Percentiles rank a stretch among this genome's conserved stretches.
Evolutionary conservation across 2,329 filamentous ascomycete species (phyloP).

Genomic region (Aspergillus versicolor): DNA sequence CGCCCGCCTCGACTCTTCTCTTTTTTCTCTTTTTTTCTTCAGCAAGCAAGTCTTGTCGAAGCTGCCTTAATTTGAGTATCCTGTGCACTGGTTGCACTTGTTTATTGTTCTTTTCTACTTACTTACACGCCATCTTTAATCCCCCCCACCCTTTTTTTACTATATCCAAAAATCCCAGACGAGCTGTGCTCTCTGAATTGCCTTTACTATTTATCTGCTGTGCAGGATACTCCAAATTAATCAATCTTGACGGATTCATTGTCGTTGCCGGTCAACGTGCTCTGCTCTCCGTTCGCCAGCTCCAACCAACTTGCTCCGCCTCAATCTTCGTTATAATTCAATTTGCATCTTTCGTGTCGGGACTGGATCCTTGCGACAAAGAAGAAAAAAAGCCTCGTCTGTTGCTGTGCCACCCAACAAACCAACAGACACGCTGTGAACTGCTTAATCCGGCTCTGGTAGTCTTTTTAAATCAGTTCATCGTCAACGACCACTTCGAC

Average conservation of each 20-base stretch:
- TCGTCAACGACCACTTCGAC: constrained; percentile 23
- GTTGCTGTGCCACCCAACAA: constrained; percentile 18
- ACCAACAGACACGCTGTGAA: constrained; percentile 8
- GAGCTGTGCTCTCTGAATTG: constrained; percentile 36
- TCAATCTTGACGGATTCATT: constrained; percentile 22
- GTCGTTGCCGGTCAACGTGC: constrained; percentile 37
- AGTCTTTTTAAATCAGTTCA: constrained; percentile 23
- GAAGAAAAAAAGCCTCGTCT: constrained; percentile 16
- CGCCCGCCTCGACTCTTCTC: constrained; percentile 18
- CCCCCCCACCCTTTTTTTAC: constrained; percentile 2
- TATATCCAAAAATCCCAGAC: constrained; percentile 34
- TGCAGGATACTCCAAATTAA: constrained; percentile 26
- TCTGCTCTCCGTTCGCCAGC: constrained; percentile 24
- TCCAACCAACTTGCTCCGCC: constrained; percentile 24
- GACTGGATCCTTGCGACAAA: constrained; percentile 29
- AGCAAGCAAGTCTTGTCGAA: constrained; percentile 58
- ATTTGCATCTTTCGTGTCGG: constrained; percentile 28
- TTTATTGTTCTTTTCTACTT: constrained; percentile 43
- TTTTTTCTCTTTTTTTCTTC: constrained; percentile 51
- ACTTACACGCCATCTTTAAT: constrained; percentile 28
- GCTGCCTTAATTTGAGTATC: constrained; percentile 47
- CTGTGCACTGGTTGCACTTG: constrained; percentile 42
- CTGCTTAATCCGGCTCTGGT: constrained; percentile 28
- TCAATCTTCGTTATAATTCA: constrained; percentile 16
- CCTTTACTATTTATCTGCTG: constrained; percentile 30